These are phyloP conservation scores for Pistacia vera DNA, from an alignment of 345 rosid genomes.

Conservation along the genomic window DNA sequence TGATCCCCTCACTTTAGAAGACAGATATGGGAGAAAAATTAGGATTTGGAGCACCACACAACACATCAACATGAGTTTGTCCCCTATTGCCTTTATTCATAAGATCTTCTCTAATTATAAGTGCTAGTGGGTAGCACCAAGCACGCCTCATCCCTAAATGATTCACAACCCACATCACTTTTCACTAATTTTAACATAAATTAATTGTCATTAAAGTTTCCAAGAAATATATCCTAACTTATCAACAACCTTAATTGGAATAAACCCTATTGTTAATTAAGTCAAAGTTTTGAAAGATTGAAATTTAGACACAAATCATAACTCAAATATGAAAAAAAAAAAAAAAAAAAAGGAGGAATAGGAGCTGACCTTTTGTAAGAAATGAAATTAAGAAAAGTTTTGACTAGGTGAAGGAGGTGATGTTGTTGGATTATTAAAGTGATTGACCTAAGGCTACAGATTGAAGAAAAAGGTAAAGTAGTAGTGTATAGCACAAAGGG, in stretches of 20 bases:
- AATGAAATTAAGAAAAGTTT: background rate
- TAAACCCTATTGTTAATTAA: too few species aligned
- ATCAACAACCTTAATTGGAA: too few species aligned
- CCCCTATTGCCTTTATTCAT: background rate
- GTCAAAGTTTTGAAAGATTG: too few species aligned
- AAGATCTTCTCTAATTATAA: background rate
- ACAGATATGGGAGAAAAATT: constrained; percentile 20
- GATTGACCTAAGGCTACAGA: constrained; percentile 14
- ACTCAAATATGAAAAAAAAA: background rate
- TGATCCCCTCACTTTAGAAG: constrained; percentile 32
- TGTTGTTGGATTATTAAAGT: constrained; percentile 9
- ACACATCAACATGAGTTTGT: constrained; percentile 16
- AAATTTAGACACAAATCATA: background rate
- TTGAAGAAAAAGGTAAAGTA: background rate
- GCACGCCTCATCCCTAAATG: constrained; percentile 30
- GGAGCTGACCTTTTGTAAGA: constrained; percentile 7
- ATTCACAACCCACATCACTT: constrained; percentile 6
- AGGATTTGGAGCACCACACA: constrained; percentile 31
- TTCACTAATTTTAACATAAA: background rate
- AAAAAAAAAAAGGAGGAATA: background rate
- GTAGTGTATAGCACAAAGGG: constrained; percentile 21
- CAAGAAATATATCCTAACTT: too few species aligned
- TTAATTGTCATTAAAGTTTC: too few species aligned
- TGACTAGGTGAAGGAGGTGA: constrained; percentile 13
- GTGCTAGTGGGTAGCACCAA: constrained; percentile 28